Evolutionary conservation across 371 early-diverging fungal genomes (phyloP), one percentile per base, ranked within the genome.

Genomic region (Mucor saturninus): DNA sequence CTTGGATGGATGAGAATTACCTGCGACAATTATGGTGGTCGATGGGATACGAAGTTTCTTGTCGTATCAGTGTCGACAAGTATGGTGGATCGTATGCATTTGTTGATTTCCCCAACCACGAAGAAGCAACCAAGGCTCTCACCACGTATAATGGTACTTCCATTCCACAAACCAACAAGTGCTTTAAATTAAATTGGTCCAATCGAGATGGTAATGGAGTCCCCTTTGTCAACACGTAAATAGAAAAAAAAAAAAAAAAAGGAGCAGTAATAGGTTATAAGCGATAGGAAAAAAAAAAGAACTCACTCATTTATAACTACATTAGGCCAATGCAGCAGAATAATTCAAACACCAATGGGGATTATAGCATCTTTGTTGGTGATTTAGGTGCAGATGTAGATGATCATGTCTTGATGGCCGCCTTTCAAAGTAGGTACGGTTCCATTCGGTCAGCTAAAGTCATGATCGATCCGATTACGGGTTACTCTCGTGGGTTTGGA

Each of bases 141-240:
- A 69, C 67, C 5, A 72, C 74, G 3, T 71, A 89, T 56, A 91
- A 93, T 74, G 93, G 93, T 14, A 75, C 84, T 13, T 53, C 77
- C 40, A 93, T 95, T 59, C 94, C 94, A 7, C 86, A 84, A 54
- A 87, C 92, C 7, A 83, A 84, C 71, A 85, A 88, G 48, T 64
- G 83, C 31, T 95, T 94, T 79, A 89, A 89, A 48, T 83, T 95
- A 39, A 95, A 95, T 79, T 94, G 95, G 95, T 93, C 96, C 3
- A 79, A 87, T 10, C 90, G 93, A 26, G 87, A 85, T 45, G 84
- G 79, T 4, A 68, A 63, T 45, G 68, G 68, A 11, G 45, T 59
- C 26, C 63, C 59, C 5, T 42, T 54, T 37, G n/a, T 42, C 2
- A 54, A 50, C 45, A 43, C 15, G 56, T 60, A 60, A 46, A n/a